Evolutionary conservation across 2,329 filamentous ascomycete genomes (phyloP).

Genomic region (Fusarium neocosmosporiellum): DNA sequence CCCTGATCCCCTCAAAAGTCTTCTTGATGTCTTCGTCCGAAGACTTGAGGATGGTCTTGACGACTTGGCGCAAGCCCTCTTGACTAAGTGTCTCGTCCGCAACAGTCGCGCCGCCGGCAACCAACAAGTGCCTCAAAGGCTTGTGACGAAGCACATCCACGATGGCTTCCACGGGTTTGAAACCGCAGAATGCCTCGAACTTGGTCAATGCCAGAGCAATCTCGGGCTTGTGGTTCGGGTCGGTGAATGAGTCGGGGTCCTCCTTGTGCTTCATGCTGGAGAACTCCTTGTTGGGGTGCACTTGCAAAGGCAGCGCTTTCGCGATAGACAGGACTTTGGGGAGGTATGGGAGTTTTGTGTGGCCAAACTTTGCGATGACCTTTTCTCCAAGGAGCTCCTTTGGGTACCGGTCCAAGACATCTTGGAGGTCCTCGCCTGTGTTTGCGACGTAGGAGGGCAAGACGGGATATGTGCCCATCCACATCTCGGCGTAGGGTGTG

Average conservation of each 20-base stretch:
- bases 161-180: conserved; percentile 73
- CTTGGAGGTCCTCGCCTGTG: conserved; percentile 72
- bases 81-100: conserved; percentile 54
- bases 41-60: conserved; percentile 63
- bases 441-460: conserved; percentile 72
- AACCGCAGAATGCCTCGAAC: conserved; percentile 82
- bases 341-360: conserved; percentile 73
- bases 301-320: conserved; percentile 79
- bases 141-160: conserved; percentile 66
- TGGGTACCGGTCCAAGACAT: conserved; percentile 71
- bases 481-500: conserved; percentile 73
- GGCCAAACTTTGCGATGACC: conserved; percentile 70
- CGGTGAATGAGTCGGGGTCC: conserved; percentile 74
- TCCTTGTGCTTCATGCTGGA: conserved; percentile 71
- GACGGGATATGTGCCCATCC: conserved; percentile 82
- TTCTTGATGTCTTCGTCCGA: conserved; percentile 54
- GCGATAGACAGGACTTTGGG: conserved; percentile 82
- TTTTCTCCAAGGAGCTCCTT: conserved; percentile 72
- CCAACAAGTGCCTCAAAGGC: conserved; percentile 36
- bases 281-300: conserved; percentile 78
- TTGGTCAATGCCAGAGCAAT: conserved; percentile 77
- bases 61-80: conserved; percentile 63
- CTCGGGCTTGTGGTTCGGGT: conserved; percentile 83
- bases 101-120: conserved; percentile 26
- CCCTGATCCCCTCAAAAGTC: conserved; percentile 31